phyloP scores from a whole-genome alignment of 108 stramenopile genomes.

The Chaetoceros muelleri region DNA sequence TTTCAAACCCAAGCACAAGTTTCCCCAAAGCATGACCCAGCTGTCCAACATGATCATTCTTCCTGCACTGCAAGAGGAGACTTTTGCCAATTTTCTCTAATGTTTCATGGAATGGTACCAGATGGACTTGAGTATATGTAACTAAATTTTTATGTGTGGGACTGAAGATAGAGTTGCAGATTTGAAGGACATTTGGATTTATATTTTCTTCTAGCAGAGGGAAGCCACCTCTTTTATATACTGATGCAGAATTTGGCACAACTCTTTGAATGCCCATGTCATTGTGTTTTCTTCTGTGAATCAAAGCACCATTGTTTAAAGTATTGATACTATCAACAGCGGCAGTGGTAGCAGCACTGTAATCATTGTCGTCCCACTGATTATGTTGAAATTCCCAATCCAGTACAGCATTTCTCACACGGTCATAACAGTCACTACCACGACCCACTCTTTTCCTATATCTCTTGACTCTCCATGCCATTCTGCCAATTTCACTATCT shows the following conservation, averaged over 20 bases:
- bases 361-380: not conserved
- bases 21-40: constrained; percentile 11
- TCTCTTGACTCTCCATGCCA: constrained; percentile 25
- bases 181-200: too few relatives aligned
- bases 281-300: not conserved
- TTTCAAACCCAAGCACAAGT: constrained; percentile 13
- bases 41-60: not conserved
- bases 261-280: not conserved
- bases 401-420: constrained; percentile 31
- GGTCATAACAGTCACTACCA: constrained; percentile 29
- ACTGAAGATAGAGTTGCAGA: not conserved
- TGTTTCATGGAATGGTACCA: constrained; percentile 3
- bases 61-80: not conserved
- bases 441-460: constrained; percentile 28
- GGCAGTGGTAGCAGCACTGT: not conserved
- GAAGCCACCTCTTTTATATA: not conserved
- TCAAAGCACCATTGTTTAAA: not conserved
- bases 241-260: not conserved
- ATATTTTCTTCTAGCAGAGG: too few relatives aligned
- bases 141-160: not conserved
- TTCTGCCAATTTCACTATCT: not conserved
- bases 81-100: not conserved
- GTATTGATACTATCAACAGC: not conserved
- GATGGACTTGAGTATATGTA: not conserved
- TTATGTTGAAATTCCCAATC: constrained; percentile 30